Base-by-base conservation (phyloP, 441 rosid species). In the Adansonia gregorii region DNA sequence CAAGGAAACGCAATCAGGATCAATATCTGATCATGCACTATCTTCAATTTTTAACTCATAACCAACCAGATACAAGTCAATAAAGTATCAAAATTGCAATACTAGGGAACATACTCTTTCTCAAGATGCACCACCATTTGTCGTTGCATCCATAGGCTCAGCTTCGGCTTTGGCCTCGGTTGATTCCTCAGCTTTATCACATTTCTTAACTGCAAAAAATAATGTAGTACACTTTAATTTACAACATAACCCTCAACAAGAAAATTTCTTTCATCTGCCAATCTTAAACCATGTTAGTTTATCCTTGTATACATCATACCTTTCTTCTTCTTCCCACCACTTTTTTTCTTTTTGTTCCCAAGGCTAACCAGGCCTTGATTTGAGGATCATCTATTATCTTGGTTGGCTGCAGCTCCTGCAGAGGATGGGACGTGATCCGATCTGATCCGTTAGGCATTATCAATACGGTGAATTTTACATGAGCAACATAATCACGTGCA, bases 311-410 rank as follows among this genome's bases (percentile, higher is more conserved):
- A 41, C 46, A 8, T 31, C 35, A 27, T 85, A 91, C 99, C 98
- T 91, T 96, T 96, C 92, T 96, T 96, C 89, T 93, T 96, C 89
- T 94, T 94, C 65, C 97, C 98, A 66, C 98, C 99, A 75, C 98
- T 95, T 61, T 88, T 92, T 86, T 94, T 96, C 90, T 94, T 96
- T 93, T 94, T 67, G 88, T 89, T 49, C 93, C 97, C 88, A 96
- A 81, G 60, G 98, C 93, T 75, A 96, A 82, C 98, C 99, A 96
- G 14, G 90, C 94, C 85, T 94, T 93, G 88, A 94, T 91, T 83
- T 90, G 97, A 2, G 97, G 97, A 80, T 92, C 97, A 31, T 94
- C 98, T 9, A 90, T 55, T 17, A 88, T 79, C 86, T 90, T 96
- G 1, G 95, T 84, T 12, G 94, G 85, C 76, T 89, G 89, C 82